Evolutionary conservation across 2,329 filamentous ascomycete species (phyloP), one percentile per base, ranked within the genome.

Genomic region (Colletotrichum tropicicola): DNA sequence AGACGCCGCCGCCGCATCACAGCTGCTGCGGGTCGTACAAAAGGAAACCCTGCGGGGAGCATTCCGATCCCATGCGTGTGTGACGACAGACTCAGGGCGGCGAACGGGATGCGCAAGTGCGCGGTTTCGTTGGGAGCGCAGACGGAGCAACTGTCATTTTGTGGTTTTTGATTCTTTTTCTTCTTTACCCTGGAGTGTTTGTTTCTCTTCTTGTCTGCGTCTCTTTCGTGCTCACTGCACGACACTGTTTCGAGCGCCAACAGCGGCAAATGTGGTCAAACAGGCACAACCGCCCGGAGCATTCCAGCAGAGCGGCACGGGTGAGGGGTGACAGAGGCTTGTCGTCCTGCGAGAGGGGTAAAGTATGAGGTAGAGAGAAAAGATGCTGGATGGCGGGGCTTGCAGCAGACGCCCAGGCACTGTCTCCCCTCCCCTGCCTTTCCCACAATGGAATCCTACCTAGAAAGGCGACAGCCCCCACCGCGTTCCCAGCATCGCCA

Each of bases 21-120:
- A 39, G 52, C 60, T 55, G 52, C 56, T 68, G 66, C 65, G 64
- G 65, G 53, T 62, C 62, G 37, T 51, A 43, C 51, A 39, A 12
- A 51, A 44, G 27, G 49, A 55, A 48, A 61, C 49, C 37, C 44
- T 69, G 66, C 62, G 61, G 57, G 65, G 65, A 66, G 45, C n/a
- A 52, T 39, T 56, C 51, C 45, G 58, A 51, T 56, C 28, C 51
- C 28, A 49, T 65, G 59, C 59, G 35, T 30, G 65, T 49, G 58
- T 60, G 65, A 66, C 58, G 55, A 60, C 59, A 60, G 59, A 58
- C 45, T 27, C 28, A 59, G 48, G 43, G 48, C 41, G 35, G 37
- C 30, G 30, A 15, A 15, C 30, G n/a, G n/a, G 9, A 35, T 19
- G 25, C 45, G 28, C 32, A 35, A 15, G 12, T 13, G 32, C 32